Evolutionary conservation across 2,329 filamentous ascomycete genomes (phyloP).

Genomic region (Ophiostoma pallidulum): DNA sequence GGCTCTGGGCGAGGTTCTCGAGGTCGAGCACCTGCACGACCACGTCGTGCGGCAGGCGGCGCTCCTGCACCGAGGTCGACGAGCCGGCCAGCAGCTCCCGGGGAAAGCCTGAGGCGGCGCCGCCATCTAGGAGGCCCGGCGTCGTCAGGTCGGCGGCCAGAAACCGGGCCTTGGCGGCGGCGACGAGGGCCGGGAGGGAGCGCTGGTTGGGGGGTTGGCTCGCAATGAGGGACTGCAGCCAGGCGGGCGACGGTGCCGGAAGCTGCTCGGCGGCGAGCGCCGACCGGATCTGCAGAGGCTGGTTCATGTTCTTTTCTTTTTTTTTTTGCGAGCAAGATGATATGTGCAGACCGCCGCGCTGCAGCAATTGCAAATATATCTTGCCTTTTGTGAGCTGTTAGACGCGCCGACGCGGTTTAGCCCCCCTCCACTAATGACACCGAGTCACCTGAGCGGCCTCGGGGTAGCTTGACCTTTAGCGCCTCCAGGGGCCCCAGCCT

Average conservation of each 20-base stretch:
- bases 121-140: slow-evolving; percentile 41
- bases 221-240: slow-evolving; percentile 55
- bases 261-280: slow-evolving; percentile 45
- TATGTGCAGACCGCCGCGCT: too few species aligned
- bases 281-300: slow-evolving; percentile 40
- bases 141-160: slow-evolving; percentile 67
- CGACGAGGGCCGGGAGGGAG: slow-evolving; percentile 61
- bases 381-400: too few species aligned
- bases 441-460: too few species aligned
- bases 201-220: slow-evolving; percentile 20
- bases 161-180: slow-evolving; percentile 72
- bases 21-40: slow-evolving; percentile 78
- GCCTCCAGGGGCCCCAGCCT: too few species aligned
- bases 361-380: too few species aligned
- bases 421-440: too few species aligned
- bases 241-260: slow-evolving; percentile 43
- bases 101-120: slow-evolving; percentile 42
- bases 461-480: too few species aligned
- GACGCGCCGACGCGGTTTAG: too few species aligned
- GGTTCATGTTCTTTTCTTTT: slow-evolving; percentile 27
- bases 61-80: slow-evolving; percentile 40
- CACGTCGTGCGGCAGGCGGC: slow-evolving; percentile 49
- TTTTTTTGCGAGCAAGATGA: too few species aligned
- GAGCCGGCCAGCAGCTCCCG: slow-evolving; percentile 9
- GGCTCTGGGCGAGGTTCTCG: slow-evolving; percentile 68